Percentiles rank a stretch among this genome's conserved stretches.
Conservation (phyloP, 2,329 filamentous ascomycete genomes). For the Aspergillus fumigatiaffinis region DNA sequence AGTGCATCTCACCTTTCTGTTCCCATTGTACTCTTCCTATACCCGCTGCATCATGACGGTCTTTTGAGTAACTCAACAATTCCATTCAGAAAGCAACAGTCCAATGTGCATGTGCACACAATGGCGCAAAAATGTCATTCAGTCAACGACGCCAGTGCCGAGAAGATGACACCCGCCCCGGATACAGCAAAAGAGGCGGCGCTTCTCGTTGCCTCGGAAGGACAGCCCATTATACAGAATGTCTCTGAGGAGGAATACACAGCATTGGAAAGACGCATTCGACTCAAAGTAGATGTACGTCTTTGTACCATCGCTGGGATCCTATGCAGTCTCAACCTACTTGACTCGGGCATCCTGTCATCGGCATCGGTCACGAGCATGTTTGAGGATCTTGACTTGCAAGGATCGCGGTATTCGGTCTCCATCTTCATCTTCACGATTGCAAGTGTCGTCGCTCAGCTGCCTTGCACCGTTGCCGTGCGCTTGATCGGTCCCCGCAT, state of each 20-base stretch:
- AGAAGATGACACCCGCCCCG: background rate
- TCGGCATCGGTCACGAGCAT: constrained; percentile 67
- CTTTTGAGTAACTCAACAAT: background rate
- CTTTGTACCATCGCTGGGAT: constrained; percentile 68
- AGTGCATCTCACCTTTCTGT: background rate
- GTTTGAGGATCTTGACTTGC: constrained; percentile 59
- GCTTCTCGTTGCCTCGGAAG: background rate
- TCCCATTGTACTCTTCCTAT: background rate
- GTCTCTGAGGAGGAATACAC: constrained; percentile 17
- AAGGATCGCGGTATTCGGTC: constrained; percentile 64
- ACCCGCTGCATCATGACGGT: background rate
- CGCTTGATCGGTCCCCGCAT: constrained; percentile 61
- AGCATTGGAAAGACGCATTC: constrained; percentile 46
- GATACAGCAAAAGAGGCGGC: background rate
- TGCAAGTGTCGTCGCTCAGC: constrained; percentile 63
- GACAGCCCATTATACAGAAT: background rate
- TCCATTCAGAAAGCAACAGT: background rate
- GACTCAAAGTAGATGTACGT: constrained; percentile 63
- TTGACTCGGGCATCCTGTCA: constrained; percentile 67
- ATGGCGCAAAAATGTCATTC: background rate
- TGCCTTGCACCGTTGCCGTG: constrained; percentile 65
- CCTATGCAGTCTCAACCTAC: constrained; percentile 65
- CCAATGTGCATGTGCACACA: background rate
- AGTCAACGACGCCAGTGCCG: background rate
- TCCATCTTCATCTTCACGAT: constrained; percentile 72